Percentiles rank a stretch among this genome's conserved stretches.
Evolutionary conservation across 495 filamentous ascomycete species (phyloP).

Genomic region (Cladorrhinum samala): DNA sequence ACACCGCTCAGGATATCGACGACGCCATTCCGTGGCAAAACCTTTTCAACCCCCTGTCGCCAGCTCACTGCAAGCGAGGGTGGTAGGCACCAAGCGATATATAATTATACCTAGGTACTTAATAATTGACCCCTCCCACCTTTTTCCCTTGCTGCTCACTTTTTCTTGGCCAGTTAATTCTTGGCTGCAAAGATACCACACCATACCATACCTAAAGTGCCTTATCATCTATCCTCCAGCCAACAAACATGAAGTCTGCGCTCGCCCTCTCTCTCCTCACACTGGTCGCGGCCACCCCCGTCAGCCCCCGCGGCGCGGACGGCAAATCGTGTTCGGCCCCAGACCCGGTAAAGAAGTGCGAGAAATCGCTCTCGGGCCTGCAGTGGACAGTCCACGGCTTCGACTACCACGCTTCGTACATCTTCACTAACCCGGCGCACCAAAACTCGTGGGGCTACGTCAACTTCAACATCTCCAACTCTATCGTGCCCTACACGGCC

Average conservation of each 20-base stretch:
- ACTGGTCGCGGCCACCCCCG: neutral
- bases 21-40: no score
- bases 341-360: slow-evolving; percentile 6
- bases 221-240: no score
- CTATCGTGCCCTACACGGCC: slow-evolving; percentile 21
- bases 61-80: no score
- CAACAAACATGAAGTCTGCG: neutral
- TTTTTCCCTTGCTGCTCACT: no score
- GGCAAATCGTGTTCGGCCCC: slow-evolving; percentile 2
- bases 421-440: slow-evolving; percentile 36
- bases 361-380: slow-evolving; percentile 3
- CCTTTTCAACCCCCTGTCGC: no score
- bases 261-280: neutral
- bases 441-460: slow-evolving; percentile 38
- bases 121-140: no score
- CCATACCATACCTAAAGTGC: no score
- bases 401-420: slow-evolving; percentile 34
- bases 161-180: no score
- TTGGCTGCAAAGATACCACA: no score
- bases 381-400: slow-evolving; percentile 21
- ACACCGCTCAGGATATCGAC: no score
- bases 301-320: neutral
- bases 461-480: slow-evolving; percentile 42
- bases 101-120: no score
- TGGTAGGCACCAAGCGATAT: no score